phyloP scores from a whole-genome alignment of 2,329 filamentous ascomycete species.

The Colletotrichum sp. region DNA sequence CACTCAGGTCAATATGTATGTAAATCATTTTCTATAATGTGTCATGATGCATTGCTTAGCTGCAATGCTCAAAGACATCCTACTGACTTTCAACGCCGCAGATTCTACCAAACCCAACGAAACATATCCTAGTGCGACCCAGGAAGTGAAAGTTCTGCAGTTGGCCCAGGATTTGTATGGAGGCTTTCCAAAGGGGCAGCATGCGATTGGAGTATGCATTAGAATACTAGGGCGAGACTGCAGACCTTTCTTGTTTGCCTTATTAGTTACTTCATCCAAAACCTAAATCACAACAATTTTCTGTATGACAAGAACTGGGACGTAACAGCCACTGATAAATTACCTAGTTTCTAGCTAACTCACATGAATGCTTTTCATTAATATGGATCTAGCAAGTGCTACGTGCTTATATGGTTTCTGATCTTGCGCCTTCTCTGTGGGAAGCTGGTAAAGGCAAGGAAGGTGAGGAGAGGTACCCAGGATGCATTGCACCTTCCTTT shows the following conservation, averaged over 20 bases:
- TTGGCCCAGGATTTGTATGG: neutral
- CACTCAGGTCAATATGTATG: conserved; percentile 16
- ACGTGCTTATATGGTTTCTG: neutral
- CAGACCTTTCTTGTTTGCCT: neutral
- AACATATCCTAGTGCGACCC: neutral
- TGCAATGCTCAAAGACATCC: neutral
- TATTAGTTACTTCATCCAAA: neutral
- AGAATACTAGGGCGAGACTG: neutral
- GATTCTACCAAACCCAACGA: conserved; percentile 4
- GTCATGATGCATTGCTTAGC: neutral
- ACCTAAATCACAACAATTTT: neutral
- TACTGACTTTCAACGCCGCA: neutral
- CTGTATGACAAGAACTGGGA: neutral
- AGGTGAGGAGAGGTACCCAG: neutral
- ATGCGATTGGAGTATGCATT: neutral
- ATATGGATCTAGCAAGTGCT: neutral
- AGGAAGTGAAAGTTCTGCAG: neutral
- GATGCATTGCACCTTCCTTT: neutral
- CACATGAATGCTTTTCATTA: neutral
- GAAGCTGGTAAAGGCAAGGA: neutral
- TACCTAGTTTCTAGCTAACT: neutral
- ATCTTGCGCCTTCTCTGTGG: neutral
- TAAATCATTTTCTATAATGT: neutral
- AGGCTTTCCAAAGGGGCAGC: neutral
- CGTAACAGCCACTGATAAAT: too few relatives aligned